A percentile compares a stretch with the other conserved stretches of the same genome.
Conservation (phyloP, 2,329 filamentous ascomycete species). For the Macroventuria anomochaeta region DNA sequence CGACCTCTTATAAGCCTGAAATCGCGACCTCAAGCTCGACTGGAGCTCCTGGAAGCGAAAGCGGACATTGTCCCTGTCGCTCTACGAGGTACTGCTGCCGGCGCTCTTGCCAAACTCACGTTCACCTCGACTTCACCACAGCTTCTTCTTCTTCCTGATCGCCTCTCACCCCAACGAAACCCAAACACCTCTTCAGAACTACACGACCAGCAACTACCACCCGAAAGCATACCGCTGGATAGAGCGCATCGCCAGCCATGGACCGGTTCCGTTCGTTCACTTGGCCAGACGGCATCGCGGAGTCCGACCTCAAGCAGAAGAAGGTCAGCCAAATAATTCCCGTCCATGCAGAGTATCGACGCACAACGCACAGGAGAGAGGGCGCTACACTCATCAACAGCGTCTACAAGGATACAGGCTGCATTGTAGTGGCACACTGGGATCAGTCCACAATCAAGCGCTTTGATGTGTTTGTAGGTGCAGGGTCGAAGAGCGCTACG, state of each 20-base stretch:
- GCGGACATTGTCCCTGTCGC: background rate
- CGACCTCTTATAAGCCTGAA: background rate
- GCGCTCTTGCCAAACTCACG: background rate
- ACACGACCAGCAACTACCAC: background rate
- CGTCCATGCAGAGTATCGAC: slow-evolving; percentile 30
- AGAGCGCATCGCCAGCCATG: background rate
- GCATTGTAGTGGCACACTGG: slow-evolving; percentile 25
- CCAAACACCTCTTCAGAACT: background rate
- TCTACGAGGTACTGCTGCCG: background rate
- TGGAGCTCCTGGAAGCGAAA: no score
- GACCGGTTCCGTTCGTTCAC: background rate
- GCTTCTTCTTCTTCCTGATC: background rate
- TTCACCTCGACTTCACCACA: slow-evolving; percentile 9
- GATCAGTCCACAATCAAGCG: slow-evolving; percentile 18
- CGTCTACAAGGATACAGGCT: slow-evolving; percentile 27
- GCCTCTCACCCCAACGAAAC: background rate
- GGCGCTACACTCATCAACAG: slow-evolving; percentile 19
- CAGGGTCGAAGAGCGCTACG: slow-evolving; percentile 27
- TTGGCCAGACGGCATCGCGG: slow-evolving; percentile 8
- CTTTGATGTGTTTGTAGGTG: slow-evolving; percentile 36
- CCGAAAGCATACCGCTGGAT: no score
- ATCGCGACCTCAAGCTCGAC: no score
- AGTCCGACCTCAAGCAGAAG: slow-evolving; percentile 3
- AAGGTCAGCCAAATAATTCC: slow-evolving; percentile 12
- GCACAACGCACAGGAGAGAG: slow-evolving; percentile 22